Evolutionary conservation across 2,329 filamentous ascomycete species (phyloP), one percentile per base, ranked within the genome.

Genomic region (Trichoderma sp.): DNA sequence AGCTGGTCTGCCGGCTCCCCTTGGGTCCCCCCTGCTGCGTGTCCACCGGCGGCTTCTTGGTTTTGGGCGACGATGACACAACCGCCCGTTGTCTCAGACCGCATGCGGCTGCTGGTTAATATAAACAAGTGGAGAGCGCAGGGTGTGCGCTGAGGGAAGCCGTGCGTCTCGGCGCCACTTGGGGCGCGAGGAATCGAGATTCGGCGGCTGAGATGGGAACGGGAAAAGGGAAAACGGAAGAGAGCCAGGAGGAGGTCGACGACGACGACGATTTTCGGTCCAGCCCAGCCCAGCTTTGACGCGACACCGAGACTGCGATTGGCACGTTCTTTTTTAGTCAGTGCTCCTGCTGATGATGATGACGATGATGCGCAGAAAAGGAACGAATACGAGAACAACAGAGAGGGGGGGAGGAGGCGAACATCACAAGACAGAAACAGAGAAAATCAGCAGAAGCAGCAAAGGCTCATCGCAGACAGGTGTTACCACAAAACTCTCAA

Each of bases 21-120:
- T 39, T 50, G 45, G 28, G 19, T n/a, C 7, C 17, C 6, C 62
- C 62, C 63, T 64, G 63, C 63, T 59, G 63, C 48, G 54, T 43
- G 45, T 63, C 64, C 58, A 55, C 64, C 47, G 58, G 43, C 44
- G 64, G 58, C 44, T 61, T 44, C 61, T 45, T 63, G 50, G 34
- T 34, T 43, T 21, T 51, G 62, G 30, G 50, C 58, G 64, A 62
- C 64, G 45, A 63, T 63, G 64, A 63, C 64, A 66, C 64, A 62
- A 63, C 48, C 50, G 48, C 51, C n/a, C 24, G 45, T 17, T 54
- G 63, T 57, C 59, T 66, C 64, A 66, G 34, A 48, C 64, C 58
- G 58, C 43, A 48, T 60, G 63, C 56, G 43, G 63, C 51, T 47
- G 34, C 60, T 61, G 50, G 26, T 65, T 61, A 65, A 60, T 65